Percentiles rank a stretch among this genome's conserved stretches.
phyloP scores from a whole-genome alignment of 140 eudicot genomes.

The Oenanthe javanica region DNA sequence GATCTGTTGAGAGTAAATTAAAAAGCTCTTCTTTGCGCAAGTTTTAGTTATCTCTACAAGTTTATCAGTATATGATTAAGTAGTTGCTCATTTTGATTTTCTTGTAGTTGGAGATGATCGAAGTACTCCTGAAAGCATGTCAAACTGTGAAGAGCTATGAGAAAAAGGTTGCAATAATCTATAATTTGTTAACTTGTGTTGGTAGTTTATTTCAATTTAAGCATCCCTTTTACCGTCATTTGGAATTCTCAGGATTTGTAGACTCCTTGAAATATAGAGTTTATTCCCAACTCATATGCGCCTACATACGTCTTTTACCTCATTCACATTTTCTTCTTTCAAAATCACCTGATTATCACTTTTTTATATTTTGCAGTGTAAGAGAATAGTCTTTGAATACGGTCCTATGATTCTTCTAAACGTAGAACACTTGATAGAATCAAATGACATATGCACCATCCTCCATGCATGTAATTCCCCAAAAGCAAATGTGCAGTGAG shows the following conservation, averaged over 20 bases:
- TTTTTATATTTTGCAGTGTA: slow-evolving; percentile 43
- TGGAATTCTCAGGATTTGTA: background rate
- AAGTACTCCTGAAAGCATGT: slow-evolving; percentile 69
- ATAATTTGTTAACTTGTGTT: background rate
- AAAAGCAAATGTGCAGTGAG: slow-evolving; percentile 6
- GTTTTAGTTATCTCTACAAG: background rate
- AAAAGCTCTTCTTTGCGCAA: background rate
- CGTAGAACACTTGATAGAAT: slow-evolving; percentile 61
- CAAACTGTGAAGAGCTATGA: slow-evolving; percentile 38
- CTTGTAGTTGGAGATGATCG: slow-evolving; percentile 52
- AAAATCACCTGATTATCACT: background rate
- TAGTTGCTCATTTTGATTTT: background rate
- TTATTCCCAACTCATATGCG: background rate
- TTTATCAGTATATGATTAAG: background rate
- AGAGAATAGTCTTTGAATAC: slow-evolving; percentile 61
- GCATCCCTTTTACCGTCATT: background rate
- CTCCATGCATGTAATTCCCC: slow-evolving; percentile 65
- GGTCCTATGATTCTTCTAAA: slow-evolving; percentile 62
- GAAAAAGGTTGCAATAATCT: slow-evolving; percentile 49
- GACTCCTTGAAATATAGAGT: background rate
- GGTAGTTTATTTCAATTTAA: background rate
- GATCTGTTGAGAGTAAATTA: background rate
- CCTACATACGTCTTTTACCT: background rate
- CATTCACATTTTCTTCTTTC: background rate
- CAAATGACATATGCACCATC: slow-evolving; percentile 53